Percentiles rank a stretch among this genome's conserved stretches.
Conservation (phyloP, 2,329 filamentous ascomycete species). For the Cladosporium cucumerinum region DNA sequence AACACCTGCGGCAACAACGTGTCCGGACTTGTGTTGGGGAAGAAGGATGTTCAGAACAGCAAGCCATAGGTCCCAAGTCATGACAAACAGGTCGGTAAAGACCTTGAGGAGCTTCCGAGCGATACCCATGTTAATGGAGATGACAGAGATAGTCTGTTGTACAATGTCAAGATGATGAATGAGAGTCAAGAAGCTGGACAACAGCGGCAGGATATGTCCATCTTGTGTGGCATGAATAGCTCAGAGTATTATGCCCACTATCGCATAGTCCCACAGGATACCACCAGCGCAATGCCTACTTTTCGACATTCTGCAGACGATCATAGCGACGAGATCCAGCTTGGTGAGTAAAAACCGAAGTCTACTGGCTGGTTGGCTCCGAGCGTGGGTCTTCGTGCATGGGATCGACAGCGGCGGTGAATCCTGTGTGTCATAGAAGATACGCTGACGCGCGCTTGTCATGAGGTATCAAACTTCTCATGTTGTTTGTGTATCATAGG, state of each 20-base stretch:
- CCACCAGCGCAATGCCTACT: background rate
- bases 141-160: background rate
- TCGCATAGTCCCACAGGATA: background rate
- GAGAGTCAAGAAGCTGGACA: background rate
- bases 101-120: constrained; percentile 12
- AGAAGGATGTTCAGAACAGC: constrained; percentile 39
- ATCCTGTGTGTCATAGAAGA: background rate
- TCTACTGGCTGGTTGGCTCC: constrained; percentile 1
- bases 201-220: background rate
- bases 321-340: background rate
- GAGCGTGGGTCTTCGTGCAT: constrained; percentile 6
- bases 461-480: background rate
- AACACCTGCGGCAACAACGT: constrained; percentile 35
- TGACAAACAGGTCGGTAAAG: constrained; percentile 38
- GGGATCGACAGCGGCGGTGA: constrained; percentile 1
- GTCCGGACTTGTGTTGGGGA: constrained; percentile 36
- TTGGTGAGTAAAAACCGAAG: background rate
- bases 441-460: background rate
- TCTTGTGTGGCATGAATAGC: background rate
- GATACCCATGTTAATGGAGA: constrained; percentile 1
- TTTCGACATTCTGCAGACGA: background rate
- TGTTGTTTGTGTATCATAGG: background rate
- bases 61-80: constrained; percentile 40
- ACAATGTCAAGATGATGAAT: background rate
- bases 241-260: background rate